A percentile compares a stretch with the other conserved stretches of the same genome.
Conservation (phyloP, 208 protist genomes). For the Trypanosomatidae sp. region DNA sequence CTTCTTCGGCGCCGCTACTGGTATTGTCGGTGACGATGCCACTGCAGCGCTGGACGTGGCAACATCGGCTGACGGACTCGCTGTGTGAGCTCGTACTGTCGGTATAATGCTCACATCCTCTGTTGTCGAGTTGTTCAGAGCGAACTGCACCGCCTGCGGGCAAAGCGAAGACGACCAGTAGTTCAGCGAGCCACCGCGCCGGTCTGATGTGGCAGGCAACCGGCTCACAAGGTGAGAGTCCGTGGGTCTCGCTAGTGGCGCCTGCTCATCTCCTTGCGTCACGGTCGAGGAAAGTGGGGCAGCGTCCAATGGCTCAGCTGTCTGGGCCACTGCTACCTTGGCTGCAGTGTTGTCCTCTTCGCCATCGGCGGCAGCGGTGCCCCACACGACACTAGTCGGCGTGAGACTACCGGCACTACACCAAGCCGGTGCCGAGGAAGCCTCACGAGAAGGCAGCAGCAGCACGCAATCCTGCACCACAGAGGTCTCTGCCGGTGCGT, state of each 20-base stretch:
- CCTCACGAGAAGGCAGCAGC: neutral
- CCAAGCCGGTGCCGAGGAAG: neutral
- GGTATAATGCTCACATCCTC: neutral
- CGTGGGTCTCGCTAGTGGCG: neutral
- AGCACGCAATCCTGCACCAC: constrained; percentile 6
- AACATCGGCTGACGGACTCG: neutral
- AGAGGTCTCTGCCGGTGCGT: neutral
- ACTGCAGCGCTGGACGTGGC: neutral
- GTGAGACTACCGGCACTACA: neutral
- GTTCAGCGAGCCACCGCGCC: constrained; percentile 2
- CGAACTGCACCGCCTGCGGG: neutral
- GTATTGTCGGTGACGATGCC: neutral
- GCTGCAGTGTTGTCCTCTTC: neutral
- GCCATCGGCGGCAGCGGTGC: no score
- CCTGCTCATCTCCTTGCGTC: no score
- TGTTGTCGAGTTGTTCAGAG: neutral
- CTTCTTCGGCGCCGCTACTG: neutral
- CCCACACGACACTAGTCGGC: neutral
- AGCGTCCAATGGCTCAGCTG: neutral
- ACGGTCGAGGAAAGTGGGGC: neutral
- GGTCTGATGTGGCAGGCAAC: neutral
- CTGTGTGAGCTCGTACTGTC: neutral
- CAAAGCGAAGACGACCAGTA: constrained; percentile 22
- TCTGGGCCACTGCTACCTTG: neutral
- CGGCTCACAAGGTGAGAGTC: neutral